Percentiles rank a stretch among this genome's conserved stretches.
These are phyloP conservation scores for Penicillium sp. DNA, from an alignment of 2,329 filamentous ascomycete genomes.

Conservation along the genomic window DNA sequence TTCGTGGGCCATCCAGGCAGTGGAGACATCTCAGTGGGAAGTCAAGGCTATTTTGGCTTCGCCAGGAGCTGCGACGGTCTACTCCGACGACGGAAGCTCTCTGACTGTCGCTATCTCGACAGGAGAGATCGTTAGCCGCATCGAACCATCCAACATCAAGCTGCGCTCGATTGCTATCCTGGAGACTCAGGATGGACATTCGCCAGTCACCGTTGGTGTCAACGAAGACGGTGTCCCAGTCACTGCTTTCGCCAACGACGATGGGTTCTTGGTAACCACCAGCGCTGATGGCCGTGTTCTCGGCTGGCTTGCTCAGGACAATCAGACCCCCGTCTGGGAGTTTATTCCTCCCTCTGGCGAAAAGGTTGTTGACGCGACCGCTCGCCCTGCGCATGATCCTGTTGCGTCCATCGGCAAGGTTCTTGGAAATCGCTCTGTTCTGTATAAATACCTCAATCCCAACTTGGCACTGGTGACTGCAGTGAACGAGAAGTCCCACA, in stretches of 20 bases:
- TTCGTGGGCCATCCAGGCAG: slow-evolving; percentile 70
- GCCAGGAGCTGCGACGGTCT: slow-evolving; percentile 59
- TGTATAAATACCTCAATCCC: slow-evolving; percentile 95
- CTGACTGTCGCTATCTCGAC: slow-evolving; percentile 51
- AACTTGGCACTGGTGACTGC: slow-evolving; percentile 78
- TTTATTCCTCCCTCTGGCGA: slow-evolving; percentile 67
- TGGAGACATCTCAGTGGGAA: slow-evolving; percentile 62
- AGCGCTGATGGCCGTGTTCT: slow-evolving; percentile 43
- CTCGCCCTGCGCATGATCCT: slow-evolving; percentile 73
- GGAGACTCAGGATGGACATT: slow-evolving; percentile 19
- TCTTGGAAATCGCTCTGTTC: slow-evolving; percentile 83
- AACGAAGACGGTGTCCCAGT: slow-evolving; percentile 37
- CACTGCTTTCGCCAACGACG: slow-evolving; percentile 29
- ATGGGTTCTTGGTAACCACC: slow-evolving; percentile 43
- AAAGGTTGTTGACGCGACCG: slow-evolving; percentile 65
- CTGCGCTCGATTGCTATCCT: slow-evolving; percentile 36
- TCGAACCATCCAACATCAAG: slow-evolving; percentile 22
- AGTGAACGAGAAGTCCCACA: slow-evolving; percentile 53
- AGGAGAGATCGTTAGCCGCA: slow-evolving; percentile 42
- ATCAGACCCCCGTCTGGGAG: slow-evolving; percentile 62
- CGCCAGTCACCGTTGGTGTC: slow-evolving; percentile 32
- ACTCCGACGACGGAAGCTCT: slow-evolving; percentile 61
- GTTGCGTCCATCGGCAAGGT: slow-evolving; percentile 95
- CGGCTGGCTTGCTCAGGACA: slow-evolving; percentile 44
- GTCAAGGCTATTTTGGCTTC: slow-evolving; percentile 67